Evolutionary conservation across 1,284 basidiomycete species (phyloP), one percentile per base, ranked within the genome.

Genomic region (Puccinia triticina): DNA sequence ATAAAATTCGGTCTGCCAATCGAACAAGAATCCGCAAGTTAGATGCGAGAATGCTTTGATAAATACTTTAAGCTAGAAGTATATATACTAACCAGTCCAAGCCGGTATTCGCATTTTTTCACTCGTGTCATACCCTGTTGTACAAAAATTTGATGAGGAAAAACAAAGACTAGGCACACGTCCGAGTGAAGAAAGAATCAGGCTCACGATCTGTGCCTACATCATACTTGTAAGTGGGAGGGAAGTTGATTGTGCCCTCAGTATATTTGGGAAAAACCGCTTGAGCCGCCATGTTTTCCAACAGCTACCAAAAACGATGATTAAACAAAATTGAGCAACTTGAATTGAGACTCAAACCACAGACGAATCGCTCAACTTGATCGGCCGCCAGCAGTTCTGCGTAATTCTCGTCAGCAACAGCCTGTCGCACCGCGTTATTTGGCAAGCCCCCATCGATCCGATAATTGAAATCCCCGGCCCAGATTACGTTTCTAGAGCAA

Each of bases 21-120:
- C 23, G 26, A 29, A 59, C 26, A 59, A 26, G 72, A 59, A 72
- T 26, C 50, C 72, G 32, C 61, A 77, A 46, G 75, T 72, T 16
- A 26, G 32, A 53, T 34, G 32, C 64, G 32, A 73, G 29, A 55
- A 82, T 78, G n/a, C 12, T 59, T n/a, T 23, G n/a, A 59, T 11
- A 26, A n/a, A 59, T 26, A 26, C 8, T 59, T 26, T 79, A 57
- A 73, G 2, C 53, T 34, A 21, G 83, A 34, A 40, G 1, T 18
- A 67, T 18, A 67, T 37, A 32, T 26, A 81, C 89, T 81, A 83
- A 94, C 94, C 94, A 85, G 95, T 99, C 96, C 96, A 99, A 11
- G 96, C 94, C 0, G 97, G 97, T 86, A 98, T 93, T 10, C 97
- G 91, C 89, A 93, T 91, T 88, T 99, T 99, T 87, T 99, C 97